Percentiles rank a stretch among this genome's conserved stretches.
Conservation (phyloP, 768 basidiomycete genomes). For the Coprinellus aureogranulatus region DNA sequence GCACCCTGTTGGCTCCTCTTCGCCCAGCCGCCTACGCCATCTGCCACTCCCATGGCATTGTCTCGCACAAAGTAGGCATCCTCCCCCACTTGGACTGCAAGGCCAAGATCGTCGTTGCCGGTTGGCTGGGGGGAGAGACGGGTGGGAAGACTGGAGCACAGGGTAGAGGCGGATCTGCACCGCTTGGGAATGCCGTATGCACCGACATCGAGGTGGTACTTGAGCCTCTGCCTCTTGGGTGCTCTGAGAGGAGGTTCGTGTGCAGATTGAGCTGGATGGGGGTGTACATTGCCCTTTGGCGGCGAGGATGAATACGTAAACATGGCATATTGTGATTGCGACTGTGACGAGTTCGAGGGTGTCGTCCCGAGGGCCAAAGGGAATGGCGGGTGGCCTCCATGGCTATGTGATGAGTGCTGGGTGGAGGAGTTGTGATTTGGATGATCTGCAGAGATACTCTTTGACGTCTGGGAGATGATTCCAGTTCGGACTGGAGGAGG, state of each 20-base stretch:
- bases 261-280: constrained; percentile 2
- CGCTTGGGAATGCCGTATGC: constrained; percentile 85
- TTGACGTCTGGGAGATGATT: not conserved
- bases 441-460: constrained; percentile 6
- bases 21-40: constrained; percentile 94
- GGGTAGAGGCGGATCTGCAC: constrained; percentile 15
- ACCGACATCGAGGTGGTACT: constrained; percentile 63
- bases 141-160: constrained; percentile 17
- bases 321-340: constrained; percentile 13
- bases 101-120: constrained; percentile 31
- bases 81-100: constrained; percentile 83
- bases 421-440: constrained; percentile 8
- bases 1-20: constrained; percentile 16
- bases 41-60: constrained; percentile 91
- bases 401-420: constrained; percentile 8
- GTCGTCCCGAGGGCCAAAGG: constrained; percentile 11
- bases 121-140: constrained; percentile 22
- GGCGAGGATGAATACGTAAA: constrained; percentile 11
- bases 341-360: constrained; percentile 10
- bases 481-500: constrained; percentile 10
- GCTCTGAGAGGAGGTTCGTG: constrained; percentile 6
- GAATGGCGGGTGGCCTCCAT: constrained; percentile 10
- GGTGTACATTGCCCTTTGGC: constrained; percentile 7
- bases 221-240: constrained; percentile 27
- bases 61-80: constrained; percentile 84